A percentile compares a stretch with the other conserved stretches of the same genome.
Conservation (phyloP, 1,284 basidiomycete genomes). For the Quambalaria eucalypti region DNA sequence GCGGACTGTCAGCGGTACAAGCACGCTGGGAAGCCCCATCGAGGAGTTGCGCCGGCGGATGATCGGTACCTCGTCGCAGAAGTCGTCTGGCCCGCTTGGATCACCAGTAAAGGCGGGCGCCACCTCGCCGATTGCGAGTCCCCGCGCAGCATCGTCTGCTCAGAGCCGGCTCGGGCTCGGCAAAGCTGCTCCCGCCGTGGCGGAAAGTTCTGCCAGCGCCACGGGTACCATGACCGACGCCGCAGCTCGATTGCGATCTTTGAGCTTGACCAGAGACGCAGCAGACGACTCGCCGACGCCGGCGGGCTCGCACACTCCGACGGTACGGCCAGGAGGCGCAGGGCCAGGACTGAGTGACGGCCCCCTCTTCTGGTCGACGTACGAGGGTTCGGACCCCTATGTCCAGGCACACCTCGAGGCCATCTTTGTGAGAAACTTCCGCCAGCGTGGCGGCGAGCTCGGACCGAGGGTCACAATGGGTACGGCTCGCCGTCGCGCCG, state of each 20-base stretch:
- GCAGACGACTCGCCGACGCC: conserved; percentile 8
- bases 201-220: conserved; percentile 16
- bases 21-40: conserved; percentile 13
- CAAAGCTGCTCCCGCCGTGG: conserved; percentile 25
- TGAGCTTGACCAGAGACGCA: neutral
- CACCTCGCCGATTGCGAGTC: neutral
- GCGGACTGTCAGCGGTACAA: conserved; percentile 22
- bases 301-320: conserved; percentile 17
- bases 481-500: conserved; percentile 10
- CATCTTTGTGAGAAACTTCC: conserved; percentile 28
- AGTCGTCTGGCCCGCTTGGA: neutral
- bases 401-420: conserved; percentile 39
- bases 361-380: conserved; percentile 24
- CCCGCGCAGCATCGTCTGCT: conserved; percentile 7
- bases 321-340: conserved; percentile 10
- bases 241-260: conserved; percentile 14
- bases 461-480: conserved; percentile 15
- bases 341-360: conserved; percentile 5
- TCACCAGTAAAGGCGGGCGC: neutral
- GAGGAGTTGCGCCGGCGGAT: conserved; percentile 25
- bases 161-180: conserved; percentile 21
- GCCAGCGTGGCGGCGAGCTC: conserved; percentile 19
- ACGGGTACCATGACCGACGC: conserved; percentile 29
- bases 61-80: neutral
- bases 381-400: conserved; percentile 42